Percentiles rank a stretch among this genome's conserved stretches.
Conservation (phyloP, 2,329 filamentous ascomycete genomes). For the Aspergillus intermedius region DNA sequence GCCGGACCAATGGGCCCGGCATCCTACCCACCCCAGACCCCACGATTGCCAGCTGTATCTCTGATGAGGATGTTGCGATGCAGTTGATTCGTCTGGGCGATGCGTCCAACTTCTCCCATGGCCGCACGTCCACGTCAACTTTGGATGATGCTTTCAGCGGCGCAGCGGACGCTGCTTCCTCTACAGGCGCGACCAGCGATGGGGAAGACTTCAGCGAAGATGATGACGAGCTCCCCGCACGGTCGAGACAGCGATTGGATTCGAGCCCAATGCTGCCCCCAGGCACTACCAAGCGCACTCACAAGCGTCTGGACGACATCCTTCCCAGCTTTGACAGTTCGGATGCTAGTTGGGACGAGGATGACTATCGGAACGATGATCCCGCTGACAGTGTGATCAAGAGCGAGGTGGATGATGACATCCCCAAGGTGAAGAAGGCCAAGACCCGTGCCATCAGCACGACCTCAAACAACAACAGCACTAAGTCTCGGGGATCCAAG, state of each 20-base stretch:
- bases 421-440: conserved; percentile 46
- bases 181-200: conserved; percentile 77
- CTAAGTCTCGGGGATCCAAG: conserved; percentile 25
- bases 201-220: conserved; percentile 60
- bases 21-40: conserved; percentile 89
- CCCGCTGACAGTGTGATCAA: conserved; percentile 48
- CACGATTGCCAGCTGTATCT: conserved; percentile 95
- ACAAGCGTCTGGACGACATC: conserved; percentile 47
- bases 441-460: conserved; percentile 41
- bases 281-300: conserved; percentile 39
- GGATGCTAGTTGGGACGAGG: conserved; percentile 56
- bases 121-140: conserved; percentile 86
- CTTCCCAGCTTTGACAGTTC: conserved; percentile 53
- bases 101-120: conserved; percentile 87
- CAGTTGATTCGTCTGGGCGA: conserved; percentile 95
- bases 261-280: conserved; percentile 41
- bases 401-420: conserved; percentile 45
- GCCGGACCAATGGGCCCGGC: conserved; percentile 41
- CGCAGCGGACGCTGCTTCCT: conserved; percentile 75
- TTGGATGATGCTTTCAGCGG: conserved; percentile 91
- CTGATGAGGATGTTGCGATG: conserved; percentile 94
- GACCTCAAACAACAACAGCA: conserved; percentile 14
- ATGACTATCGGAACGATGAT: conserved; percentile 49
- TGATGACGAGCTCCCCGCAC: conserved; percentile 46
- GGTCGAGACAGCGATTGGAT: conserved; percentile 38